phyloP scores from a whole-genome alignment of 2,329 filamentous ascomycete genomes.

The Stagonosporopsis cucurbitacearum region DNA sequence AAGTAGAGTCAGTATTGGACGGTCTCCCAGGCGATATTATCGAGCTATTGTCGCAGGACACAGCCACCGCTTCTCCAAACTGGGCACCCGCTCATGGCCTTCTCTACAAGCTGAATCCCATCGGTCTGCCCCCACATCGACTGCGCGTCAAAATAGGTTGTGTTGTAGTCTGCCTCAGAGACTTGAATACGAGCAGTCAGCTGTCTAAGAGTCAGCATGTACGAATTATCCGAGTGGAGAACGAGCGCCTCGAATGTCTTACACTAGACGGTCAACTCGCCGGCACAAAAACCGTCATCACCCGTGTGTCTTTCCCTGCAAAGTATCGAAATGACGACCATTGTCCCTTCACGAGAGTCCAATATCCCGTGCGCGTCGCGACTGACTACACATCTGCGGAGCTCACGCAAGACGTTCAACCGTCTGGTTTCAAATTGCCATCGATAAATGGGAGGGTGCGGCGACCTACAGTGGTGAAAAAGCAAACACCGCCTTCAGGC shows the following conservation, averaged over 20 bases:
- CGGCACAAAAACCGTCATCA: constrained; percentile 42
- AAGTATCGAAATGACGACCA: constrained; percentile 39
- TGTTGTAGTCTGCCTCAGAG: constrained; percentile 36
- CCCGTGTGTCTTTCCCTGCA: constrained; percentile 35
- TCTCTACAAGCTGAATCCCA: constrained; percentile 43
- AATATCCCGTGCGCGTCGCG: constrained; percentile 44
- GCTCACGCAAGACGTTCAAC: constrained; percentile 10
- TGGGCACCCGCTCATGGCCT: constrained; percentile 39
- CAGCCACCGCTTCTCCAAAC: constrained; percentile 20
- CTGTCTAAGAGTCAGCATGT: constrained; percentile 44
- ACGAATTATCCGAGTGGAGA: constrained; percentile 36
- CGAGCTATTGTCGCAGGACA: constrained; percentile 44
- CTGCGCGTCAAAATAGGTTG: constrained; percentile 45
- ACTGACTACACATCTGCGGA: constrained; percentile 20
- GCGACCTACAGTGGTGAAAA: constrained; percentile 15
- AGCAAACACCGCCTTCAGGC: not conserved
- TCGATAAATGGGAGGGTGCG: constrained; percentile 20
- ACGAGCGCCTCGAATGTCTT: constrained; percentile 41
- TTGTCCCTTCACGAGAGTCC: constrained; percentile 36
- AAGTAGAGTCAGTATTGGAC: constrained; percentile 32
- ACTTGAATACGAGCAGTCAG: constrained; percentile 38
- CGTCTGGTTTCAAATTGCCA: constrained; percentile 32
- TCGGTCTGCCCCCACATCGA: constrained; percentile 43
- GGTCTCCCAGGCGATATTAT: constrained; percentile 37
- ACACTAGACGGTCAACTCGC: constrained; percentile 44